These are phyloP conservation scores for Terana coerulea DNA, from an alignment of 768 basidiomycete genomes.

Conservation along the genomic window DNA sequence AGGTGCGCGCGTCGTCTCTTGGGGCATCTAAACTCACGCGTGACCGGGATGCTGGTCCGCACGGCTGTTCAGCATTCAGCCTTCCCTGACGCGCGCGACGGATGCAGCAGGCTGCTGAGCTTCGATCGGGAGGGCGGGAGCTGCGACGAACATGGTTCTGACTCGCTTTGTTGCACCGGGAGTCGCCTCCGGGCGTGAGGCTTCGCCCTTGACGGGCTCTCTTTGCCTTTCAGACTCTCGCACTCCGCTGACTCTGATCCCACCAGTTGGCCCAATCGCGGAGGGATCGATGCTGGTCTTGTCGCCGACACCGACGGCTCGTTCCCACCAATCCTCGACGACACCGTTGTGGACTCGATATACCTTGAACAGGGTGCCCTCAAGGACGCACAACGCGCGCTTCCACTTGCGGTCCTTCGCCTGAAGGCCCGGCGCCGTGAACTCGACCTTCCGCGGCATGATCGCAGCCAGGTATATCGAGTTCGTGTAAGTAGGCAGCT, in stretches of 20 bases:
- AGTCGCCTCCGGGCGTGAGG: not conserved
- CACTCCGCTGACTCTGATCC: slow-evolving; percentile 25
- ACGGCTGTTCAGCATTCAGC: not conserved
- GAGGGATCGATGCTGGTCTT: slow-evolving; percentile 24
- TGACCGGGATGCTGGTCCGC: slow-evolving; percentile 12
- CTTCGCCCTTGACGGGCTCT: not conserved
- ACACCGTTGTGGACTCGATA: slow-evolving; percentile 54
- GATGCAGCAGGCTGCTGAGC: slow-evolving; percentile 42
- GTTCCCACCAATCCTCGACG: slow-evolving; percentile 78
- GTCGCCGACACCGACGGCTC: slow-evolving; percentile 70
- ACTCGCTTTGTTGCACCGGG: not conserved
- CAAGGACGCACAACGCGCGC: slow-evolving; percentile 80
- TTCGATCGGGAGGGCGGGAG: slow-evolving; percentile 33
- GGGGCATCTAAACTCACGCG: slow-evolving; percentile 23
- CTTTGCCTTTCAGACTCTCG: slow-evolving; percentile 22
- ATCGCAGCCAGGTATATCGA: slow-evolving; percentile 73
- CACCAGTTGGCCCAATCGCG: slow-evolving; percentile 21
- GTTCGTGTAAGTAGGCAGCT: slow-evolving; percentile 80
- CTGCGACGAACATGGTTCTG: not conserved
- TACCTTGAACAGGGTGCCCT: slow-evolving; percentile 86
- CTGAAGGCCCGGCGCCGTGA: slow-evolving; percentile 77
- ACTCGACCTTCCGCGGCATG: slow-evolving; percentile 94
- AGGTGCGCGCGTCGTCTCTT: slow-evolving; percentile 18
- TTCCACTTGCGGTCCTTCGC: slow-evolving; percentile 92
- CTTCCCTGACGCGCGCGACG: slow-evolving; percentile 25